Conservation (phyloP, 2,329 filamentous ascomycete species). For the Phoma sp. region DNA sequence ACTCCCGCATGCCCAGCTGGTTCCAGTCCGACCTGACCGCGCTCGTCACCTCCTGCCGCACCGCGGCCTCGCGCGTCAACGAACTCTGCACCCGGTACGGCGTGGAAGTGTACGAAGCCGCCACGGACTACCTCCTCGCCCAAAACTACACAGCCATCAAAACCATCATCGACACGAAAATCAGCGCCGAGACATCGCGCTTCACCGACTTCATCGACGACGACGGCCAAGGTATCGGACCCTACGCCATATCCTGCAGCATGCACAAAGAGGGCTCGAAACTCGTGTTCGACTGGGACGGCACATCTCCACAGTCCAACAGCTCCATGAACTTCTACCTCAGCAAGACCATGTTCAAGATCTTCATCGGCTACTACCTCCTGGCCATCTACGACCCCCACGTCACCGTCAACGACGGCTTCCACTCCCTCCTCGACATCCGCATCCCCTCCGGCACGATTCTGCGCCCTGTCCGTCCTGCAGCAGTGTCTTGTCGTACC, state of each 20-base stretch:
- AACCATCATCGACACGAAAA: constrained; percentile 55
- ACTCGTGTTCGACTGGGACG: constrained; percentile 57
- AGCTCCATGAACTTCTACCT: constrained; percentile 58
- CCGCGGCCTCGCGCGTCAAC: constrained; percentile 52
- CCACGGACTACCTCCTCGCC: constrained; percentile 52
- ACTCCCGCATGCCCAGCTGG: constrained; percentile 57
- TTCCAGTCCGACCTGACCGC: constrained; percentile 57
- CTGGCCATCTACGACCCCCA: constrained; percentile 57
- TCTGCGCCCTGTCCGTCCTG: constrained; percentile 55
- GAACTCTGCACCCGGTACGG: constrained; percentile 56
- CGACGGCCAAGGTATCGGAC: constrained; percentile 54
- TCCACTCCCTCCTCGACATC: constrained; percentile 58
- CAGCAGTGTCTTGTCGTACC: constrained; percentile 56
- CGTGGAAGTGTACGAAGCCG: constrained; percentile 53
- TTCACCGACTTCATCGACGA: constrained; percentile 60
- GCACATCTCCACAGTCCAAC: constrained; percentile 56
- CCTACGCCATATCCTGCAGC: constrained; percentile 55
- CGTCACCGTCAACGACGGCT: constrained; percentile 58
- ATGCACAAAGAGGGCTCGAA: constrained; percentile 55
- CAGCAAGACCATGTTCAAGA: constrained; percentile 58
- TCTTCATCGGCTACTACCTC: constrained; percentile 58
- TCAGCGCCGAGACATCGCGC: constrained; percentile 50
- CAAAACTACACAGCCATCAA: constrained; percentile 54
- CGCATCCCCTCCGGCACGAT: constrained; percentile 54
- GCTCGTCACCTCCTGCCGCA: constrained; percentile 55